phyloP scores from a whole-genome alignment of 2,329 filamentous ascomycete genomes.

The Alternaria triticina region DNA sequence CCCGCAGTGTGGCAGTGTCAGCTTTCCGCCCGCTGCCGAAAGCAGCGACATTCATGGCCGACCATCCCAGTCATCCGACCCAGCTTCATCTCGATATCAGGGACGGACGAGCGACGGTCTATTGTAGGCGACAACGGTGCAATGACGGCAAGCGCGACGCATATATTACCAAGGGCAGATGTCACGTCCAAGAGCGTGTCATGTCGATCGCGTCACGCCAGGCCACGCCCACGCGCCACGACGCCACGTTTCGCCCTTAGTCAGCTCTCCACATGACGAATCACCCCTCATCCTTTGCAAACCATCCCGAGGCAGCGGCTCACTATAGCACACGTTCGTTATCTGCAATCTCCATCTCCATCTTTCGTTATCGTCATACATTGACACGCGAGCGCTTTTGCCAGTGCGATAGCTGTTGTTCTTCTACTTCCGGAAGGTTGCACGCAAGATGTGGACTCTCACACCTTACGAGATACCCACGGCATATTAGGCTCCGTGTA shows the following conservation, averaged over 20 bases:
- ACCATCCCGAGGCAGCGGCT: background rate
- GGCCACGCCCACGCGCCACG: background rate
- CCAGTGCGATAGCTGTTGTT: background rate
- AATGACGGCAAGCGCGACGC: slow-evolving; percentile 18
- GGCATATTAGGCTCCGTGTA: background rate
- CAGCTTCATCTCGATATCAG: slow-evolving; percentile 3
- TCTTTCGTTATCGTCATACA: background rate
- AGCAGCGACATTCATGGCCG: slow-evolving; percentile 14
- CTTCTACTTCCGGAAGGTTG: background rate
- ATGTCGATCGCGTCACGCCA: slow-evolving; percentile 6
- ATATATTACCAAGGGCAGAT: slow-evolving; percentile 1
- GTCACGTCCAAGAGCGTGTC: slow-evolving; percentile 9
- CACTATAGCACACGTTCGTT: background rate
- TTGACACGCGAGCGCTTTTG: background rate
- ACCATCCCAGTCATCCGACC: slow-evolving; percentile 6
- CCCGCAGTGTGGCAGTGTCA: slow-evolving; percentile 35
- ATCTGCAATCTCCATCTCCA: background rate
- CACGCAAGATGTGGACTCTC: background rate
- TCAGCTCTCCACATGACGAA: background rate
- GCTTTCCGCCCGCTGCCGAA: slow-evolving; percentile 32
- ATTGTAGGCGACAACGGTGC: slow-evolving; percentile 6
- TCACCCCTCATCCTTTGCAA: background rate
- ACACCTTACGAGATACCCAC: background rate
- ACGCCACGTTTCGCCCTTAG: slow-evolving; percentile 4
- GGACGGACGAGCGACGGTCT: slow-evolving; percentile 1